A percentile compares a stretch with the other conserved stretches of the same genome.
Evolutionary conservation across 306 rosid species (phyloP).

Genomic region (Cyamopsis tetragonoloba): DNA sequence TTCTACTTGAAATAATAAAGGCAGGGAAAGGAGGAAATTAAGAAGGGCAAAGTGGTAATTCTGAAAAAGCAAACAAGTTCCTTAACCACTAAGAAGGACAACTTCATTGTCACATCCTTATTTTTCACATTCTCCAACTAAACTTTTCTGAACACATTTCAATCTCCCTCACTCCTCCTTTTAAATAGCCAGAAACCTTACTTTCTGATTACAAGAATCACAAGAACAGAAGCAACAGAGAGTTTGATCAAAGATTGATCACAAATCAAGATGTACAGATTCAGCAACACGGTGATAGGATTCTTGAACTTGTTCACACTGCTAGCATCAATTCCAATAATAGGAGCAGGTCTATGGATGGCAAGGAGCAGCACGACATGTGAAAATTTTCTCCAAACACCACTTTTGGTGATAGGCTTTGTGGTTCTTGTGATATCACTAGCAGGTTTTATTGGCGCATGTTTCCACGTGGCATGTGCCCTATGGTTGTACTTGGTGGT

Average conservation of each 20-base stretch:
- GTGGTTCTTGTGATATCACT: slow-evolving; percentile 71
- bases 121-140: slow-evolving; percentile 21
- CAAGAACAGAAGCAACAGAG: background rate
- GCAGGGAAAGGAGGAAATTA: slow-evolving; percentile 1
- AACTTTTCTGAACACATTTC: slow-evolving; percentile 29
- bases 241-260: no score
- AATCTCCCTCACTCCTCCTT: slow-evolving; percentile 24
- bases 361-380: slow-evolving; percentile 85
- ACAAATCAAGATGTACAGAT: slow-evolving; percentile 75
- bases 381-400: slow-evolving; percentile 77
- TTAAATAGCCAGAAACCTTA: slow-evolving; percentile 33
- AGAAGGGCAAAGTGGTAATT: slow-evolving; percentile 33
- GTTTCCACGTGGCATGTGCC: slow-evolving; percentile 91
- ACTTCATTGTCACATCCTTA: slow-evolving; percentile 23
- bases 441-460: slow-evolving; percentile 93
- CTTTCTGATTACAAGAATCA: slow-evolving; percentile 6
- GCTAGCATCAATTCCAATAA: slow-evolving; percentile 86
- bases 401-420: slow-evolving; percentile 74
- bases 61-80: slow-evolving; percentile 10
- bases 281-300: slow-evolving; percentile 95
- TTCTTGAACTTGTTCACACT: slow-evolving; percentile 78
- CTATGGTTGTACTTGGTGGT: slow-evolving; percentile 81
- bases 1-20: background rate
- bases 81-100: slow-evolving; percentile 54
- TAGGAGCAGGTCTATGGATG: slow-evolving; percentile 93